Base-by-base conservation (phyloP, 2,329 filamentous ascomycete species). In the Lasiodiplodia sp. region DNA sequence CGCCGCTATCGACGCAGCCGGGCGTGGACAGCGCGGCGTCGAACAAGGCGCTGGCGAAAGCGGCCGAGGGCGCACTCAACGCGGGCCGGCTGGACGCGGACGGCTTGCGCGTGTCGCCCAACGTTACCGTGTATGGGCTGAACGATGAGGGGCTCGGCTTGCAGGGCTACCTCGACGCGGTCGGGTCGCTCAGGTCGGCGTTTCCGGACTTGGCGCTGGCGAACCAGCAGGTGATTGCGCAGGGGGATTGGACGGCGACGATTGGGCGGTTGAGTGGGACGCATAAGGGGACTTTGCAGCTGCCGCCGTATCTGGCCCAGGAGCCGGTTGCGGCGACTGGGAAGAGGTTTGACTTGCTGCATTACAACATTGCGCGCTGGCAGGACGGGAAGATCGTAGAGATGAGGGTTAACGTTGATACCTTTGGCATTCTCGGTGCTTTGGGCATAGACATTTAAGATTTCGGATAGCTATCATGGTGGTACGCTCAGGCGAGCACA, bases 401-500 rank as follows among this genome's bases (percentile, higher is more conserved):
- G 23, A 53, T 53, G 51, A 53, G 51, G n/a, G 16, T 28, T 12
- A 53, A 28, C 3, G 51, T 53, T 21, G 23, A 53, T 28, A 53
- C 23, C 21, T 53, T 51, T 21, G 47, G 47, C 8, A 53, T 53
- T 25, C 23, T 53, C 10, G 16, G 21, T 47, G 12, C 21, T 67
- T 44, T 25, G 23, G 51, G 23, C 10, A 58, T 34, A 7, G 28
- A 31, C 28, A 31, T 31, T 8, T 31, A 7, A 31, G 28, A 5
- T 4, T 31, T 31, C 28, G 28, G 8, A 31, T 7, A 31, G 28
- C 5, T 6, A 6, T 31, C 5, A 31, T 31, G 8, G 28, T 31
- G 28, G 28, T 31, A 31, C 1, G 8, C 28, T 4, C 8, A 31
- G 5, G 67, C 73, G 80, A 5, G 76, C 75, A 2, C 75, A 81